phyloP scores from a whole-genome alignment of 2,329 filamentous ascomycete genomes.

The Beauveria pseudobassiana region DNA sequence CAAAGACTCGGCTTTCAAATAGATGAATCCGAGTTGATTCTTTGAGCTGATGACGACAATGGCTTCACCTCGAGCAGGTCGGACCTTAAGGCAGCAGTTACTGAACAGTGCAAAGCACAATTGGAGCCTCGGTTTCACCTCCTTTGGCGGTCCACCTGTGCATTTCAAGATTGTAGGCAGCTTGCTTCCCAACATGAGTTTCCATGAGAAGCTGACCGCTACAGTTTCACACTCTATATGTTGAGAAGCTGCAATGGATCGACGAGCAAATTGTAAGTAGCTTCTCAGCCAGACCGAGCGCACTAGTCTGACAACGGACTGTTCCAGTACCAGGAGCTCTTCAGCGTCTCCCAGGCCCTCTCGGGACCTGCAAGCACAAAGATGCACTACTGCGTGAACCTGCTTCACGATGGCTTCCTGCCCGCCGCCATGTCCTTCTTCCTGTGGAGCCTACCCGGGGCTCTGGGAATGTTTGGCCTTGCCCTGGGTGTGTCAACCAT shows the following conservation, averaged over 20 bases:
- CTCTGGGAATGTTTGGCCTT: slow-evolving; percentile 61
- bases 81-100: not conserved
- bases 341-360: slow-evolving; percentile 60
- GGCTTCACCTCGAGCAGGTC: not conserved
- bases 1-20: not conserved
- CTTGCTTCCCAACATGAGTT: not conserved
- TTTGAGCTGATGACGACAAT: not conserved
- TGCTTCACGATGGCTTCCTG: slow-evolving; percentile 53
- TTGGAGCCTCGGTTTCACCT: slow-evolving; percentile 58
- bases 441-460: slow-evolving; percentile 63
- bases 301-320: not conserved
- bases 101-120: slow-evolving; percentile 17
- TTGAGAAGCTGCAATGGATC: slow-evolving; percentile 54
- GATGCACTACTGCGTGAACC: slow-evolving; percentile 60
- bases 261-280: slow-evolving; percentile 55
- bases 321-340: slow-evolving; percentile 62
- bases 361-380: slow-evolving; percentile 64
- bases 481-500: slow-evolving; percentile 58
- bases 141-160: slow-evolving; percentile 61
- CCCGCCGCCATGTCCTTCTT: slow-evolving; percentile 53
- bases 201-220: not conserved
- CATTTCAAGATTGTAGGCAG: slow-evolving; percentile 56
- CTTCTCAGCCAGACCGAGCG: too few relatives aligned
- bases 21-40: not conserved
- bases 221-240: slow-evolving; percentile 52